Evolutionary conservation across 1,284 basidiomycete genomes (phyloP).

Genomic region (Lignosus rhinocerotis): DNA sequence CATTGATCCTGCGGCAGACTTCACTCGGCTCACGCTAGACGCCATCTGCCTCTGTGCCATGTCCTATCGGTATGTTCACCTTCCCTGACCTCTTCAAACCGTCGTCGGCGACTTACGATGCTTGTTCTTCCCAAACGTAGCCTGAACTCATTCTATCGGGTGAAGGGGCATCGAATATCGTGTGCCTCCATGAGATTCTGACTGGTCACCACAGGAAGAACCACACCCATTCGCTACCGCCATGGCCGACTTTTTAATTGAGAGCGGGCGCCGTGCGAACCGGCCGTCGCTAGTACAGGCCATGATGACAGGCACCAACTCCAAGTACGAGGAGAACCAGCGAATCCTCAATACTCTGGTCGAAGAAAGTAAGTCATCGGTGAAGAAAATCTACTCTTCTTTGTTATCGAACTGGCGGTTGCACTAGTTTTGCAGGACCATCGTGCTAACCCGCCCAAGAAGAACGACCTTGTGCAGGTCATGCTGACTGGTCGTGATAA

Average conservation of each 20-base stretch:
- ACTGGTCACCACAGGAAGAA: slow-evolving; percentile 26
- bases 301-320: slow-evolving; percentile 36
- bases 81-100: neutral
- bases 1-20: slow-evolving; percentile 49
- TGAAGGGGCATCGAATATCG: neutral
- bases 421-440: slow-evolving; percentile 39
- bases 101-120: neutral
- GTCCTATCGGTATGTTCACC: slow-evolving; percentile 37
- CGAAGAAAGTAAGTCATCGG: slow-evolving; percentile 34
- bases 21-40: slow-evolving; percentile 50
- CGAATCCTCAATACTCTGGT: slow-evolving; percentile 41
- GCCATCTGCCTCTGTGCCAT: slow-evolving; percentile 46
- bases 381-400: neutral
- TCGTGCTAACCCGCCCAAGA: slow-evolving; percentile 35
- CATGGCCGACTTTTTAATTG: slow-evolving; percentile 44
- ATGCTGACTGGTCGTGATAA: slow-evolving; percentile 48
- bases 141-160: slow-evolving; percentile 30
- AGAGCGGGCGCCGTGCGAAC: slow-evolving; percentile 37
- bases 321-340: slow-evolving; percentile 41
- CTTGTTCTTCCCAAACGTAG: slow-evolving; percentile 4
- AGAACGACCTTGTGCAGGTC: slow-evolving; percentile 43
- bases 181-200: neutral
- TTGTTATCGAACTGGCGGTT: neutral
- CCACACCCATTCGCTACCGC: slow-evolving; percentile 43
- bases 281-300: slow-evolving; percentile 40